Evolutionary conservation across 331 rosid species (phyloP), one percentile per base, ranked within the genome.

Genomic region (Pyrus hybrid): DNA sequence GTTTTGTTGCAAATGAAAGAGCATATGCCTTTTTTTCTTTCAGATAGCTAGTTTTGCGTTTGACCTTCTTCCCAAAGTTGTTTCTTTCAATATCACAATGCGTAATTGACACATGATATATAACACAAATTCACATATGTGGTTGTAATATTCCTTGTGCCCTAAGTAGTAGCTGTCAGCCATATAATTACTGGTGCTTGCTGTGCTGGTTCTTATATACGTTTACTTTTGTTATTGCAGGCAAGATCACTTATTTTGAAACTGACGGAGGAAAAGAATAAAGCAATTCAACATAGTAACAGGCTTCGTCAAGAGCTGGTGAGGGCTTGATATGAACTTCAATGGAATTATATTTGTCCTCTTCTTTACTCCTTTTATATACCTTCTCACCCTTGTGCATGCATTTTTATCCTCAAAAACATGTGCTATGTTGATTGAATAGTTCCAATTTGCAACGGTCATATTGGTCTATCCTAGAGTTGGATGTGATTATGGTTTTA

Each of bases 241-340:
- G 91, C 85, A 73, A 89, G 72, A 84, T 83, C 88, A 76, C 88
- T 89, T 78, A 85, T 93, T 76, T 76, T 84, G 30, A 93, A 82
- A 83, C 77, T 93, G 82, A 84, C 89, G 2, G 92, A 91, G 70
- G 98, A 93, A 81, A 93, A 89, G 87, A 85, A 76, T 67, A 85
- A 28, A 71, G 98, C 91, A 26, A 49, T 81, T 73, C 96, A 84
- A 81, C 93, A 80, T 82, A 83, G 76, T 76, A 85, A 43, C 83
- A 89, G 84, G 83, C 92, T 93, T 73, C 92, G 90, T 58, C 97
- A 93, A 74, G 98, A 93, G 86, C 83, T 93, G 96, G 98, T 93
- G 79, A 86, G 91, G 57, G 62, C 60, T 74, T 74, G 23, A 33
- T 16, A 54, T 33, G 63, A 70, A 71, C 37, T 61, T 76, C 4